These are phyloP conservation scores for Colletotrichum cordylinicola DNA, from an alignment of 2,329 filamentous ascomycete species.

Conservation along the genomic window DNA sequence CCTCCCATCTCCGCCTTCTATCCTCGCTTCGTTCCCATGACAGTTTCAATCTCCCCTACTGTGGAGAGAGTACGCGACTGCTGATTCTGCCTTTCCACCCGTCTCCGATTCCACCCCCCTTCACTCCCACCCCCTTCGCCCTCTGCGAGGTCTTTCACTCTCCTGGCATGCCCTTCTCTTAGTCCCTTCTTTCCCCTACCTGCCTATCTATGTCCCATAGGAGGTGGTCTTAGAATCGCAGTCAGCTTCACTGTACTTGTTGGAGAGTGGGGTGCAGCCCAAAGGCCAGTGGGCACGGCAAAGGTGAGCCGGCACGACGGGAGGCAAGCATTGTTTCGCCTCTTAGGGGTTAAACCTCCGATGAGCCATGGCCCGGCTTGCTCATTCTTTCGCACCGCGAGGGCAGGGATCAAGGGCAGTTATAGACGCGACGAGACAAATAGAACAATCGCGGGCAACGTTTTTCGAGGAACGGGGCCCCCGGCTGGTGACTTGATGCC, in stretches of 20 bases:
- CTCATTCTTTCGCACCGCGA: background rate
- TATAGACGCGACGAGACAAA: background rate
- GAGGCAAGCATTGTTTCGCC: slow-evolving; percentile 17
- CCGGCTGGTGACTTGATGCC: background rate
- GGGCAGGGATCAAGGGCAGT: background rate
- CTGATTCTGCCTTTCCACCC: background rate
- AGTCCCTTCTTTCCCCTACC: background rate
- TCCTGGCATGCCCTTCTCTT: background rate
- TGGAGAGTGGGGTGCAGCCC: background rate
- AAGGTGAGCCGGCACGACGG: background rate
- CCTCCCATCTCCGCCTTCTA: background rate
- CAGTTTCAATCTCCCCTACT: slow-evolving; percentile 2
- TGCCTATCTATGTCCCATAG: background rate
- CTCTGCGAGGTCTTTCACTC: background rate
- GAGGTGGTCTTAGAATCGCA: background rate
- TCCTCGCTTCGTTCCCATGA: background rate
- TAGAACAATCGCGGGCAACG: background rate
- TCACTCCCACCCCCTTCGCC: background rate
- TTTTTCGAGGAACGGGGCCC: background rate
- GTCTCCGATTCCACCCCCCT: background rate
- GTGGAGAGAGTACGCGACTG: background rate
- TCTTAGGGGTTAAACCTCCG: slow-evolving; percentile 1
- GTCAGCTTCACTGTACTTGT: background rate
- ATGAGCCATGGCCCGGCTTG: background rate
- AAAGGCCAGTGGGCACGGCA: background rate